Conservation (phyloP, 2,329 filamentous ascomycete genomes). For the Trichophyton equinum region DNA sequence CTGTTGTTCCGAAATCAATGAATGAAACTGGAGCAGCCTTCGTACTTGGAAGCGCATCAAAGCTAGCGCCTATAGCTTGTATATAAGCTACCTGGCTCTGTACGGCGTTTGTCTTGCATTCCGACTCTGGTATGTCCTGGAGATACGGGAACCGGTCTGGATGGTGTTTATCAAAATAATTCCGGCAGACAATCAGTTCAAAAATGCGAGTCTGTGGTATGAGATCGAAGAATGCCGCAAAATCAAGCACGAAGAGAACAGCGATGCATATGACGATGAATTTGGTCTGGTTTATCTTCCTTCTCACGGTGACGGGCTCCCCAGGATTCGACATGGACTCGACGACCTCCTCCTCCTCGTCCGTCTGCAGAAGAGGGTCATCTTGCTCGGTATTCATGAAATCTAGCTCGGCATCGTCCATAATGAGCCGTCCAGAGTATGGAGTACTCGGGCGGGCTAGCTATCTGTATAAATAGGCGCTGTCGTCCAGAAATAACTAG, state of each 20-base stretch:
- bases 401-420: not conserved
- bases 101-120: conserved; percentile 39
- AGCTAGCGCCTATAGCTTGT: conserved; percentile 40
- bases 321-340: not conserved
- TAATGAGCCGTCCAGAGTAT: too few species aligned
- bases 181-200: conserved; percentile 38
- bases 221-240: conserved; percentile 9
- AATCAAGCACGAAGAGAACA: conserved; percentile 9
- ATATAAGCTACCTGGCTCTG: conserved; percentile 40
- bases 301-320: not conserved
- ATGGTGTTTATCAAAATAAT: conserved; percentile 33
- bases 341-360: not conserved
- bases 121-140: conserved; percentile 35
- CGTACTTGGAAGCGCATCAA: conserved; percentile 32
- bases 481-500: too few species aligned
- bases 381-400: conserved; percentile 5
- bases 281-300: conserved; percentile 6
- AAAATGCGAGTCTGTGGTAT: conserved; percentile 32
- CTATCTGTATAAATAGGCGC: too few species aligned
- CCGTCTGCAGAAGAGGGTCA: conserved; percentile 4
- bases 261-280: conserved; percentile 10
- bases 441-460: too few species aligned
- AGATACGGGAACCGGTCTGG: conserved; percentile 31
- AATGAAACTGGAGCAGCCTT: not conserved
- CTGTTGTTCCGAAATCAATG: not conserved